Conservation (phyloP, 441 rosid genomes). For the Raphanus hybrid region DNA sequence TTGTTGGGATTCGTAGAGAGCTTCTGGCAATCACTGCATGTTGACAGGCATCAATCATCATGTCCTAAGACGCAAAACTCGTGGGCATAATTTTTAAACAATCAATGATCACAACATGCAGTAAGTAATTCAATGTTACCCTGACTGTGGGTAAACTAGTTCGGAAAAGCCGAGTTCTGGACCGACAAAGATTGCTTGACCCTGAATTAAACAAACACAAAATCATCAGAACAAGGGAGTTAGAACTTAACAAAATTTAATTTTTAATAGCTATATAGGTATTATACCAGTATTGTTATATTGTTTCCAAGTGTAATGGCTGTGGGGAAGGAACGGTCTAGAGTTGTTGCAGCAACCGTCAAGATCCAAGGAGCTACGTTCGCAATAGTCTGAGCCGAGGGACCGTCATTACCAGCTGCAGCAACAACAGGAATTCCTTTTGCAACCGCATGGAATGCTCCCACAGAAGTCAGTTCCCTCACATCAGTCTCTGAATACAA, state of each 20-base stretch:
- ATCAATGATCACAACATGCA: background rate
- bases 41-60: background rate
- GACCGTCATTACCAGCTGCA: constrained; percentile 47
- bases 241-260: background rate
- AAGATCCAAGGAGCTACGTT: constrained; percentile 55
- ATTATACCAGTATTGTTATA: constrained; percentile 36
- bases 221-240: background rate
- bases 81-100: background rate
- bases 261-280: too few relatives aligned
- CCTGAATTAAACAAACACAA: constrained; percentile 28
- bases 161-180: constrained; percentile 41
- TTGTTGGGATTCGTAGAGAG: constrained; percentile 3
- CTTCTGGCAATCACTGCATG: constrained; percentile 1
- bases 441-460: constrained; percentile 53
- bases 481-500: constrained; percentile 41
- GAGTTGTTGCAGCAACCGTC: constrained; percentile 52
- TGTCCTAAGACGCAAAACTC: background rate
- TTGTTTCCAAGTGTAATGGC: constrained; percentile 50
- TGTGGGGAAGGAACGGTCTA: constrained; percentile 49
- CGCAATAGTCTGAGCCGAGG: constrained; percentile 39
- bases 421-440: constrained; percentile 50
- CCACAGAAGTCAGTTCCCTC: constrained; percentile 36
- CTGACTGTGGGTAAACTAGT: constrained; percentile 43
- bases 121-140: constrained; percentile 6
- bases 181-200: constrained; percentile 51